phyloP scores from a whole-genome alignment of 2,329 filamentous ascomycete genomes.

The Pyricularia sp. region DNA sequence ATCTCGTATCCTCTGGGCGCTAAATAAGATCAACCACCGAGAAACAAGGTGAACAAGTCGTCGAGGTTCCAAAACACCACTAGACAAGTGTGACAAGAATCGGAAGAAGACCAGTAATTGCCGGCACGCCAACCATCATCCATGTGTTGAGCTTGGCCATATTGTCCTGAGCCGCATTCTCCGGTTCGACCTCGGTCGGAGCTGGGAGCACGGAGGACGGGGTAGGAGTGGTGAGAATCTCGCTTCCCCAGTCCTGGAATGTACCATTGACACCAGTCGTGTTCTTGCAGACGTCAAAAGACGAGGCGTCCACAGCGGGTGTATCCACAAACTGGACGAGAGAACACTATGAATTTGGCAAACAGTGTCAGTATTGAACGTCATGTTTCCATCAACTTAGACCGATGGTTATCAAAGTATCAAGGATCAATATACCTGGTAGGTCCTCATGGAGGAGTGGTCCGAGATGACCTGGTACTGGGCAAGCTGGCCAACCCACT shows the following conservation, averaged over 20 bases:
- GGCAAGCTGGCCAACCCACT: slow-evolving; percentile 1
- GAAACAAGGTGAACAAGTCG: not conserved
- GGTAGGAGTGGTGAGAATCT: slow-evolving; percentile 2
- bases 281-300: not conserved
- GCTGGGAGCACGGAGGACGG: not conserved
- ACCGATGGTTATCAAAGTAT: not conserved
- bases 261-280: slow-evolving; percentile 1
- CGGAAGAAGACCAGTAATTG: not conserved
- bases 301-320: not conserved
- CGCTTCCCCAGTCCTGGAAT: slow-evolving; percentile 2
- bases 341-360: not conserved
- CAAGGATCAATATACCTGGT: not conserved
- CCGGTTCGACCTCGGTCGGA: not conserved
- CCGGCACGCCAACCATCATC: not conserved
- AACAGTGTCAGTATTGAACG: not conserved
- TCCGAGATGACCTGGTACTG: slow-evolving; percentile 3
- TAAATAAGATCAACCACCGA: not conserved
- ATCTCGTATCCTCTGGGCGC: not conserved
- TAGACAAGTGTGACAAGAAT: not conserved
- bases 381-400: not conserved
- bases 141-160: not conserved
- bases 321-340: not conserved
- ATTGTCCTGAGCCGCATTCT: not conserved
- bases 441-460: slow-evolving; percentile 1
- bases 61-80: too few species aligned